These are phyloP conservation scores for Ilyonectria destructans DNA, from an alignment of 2,329 filamentous ascomycete genomes.

Conservation along the genomic window DNA sequence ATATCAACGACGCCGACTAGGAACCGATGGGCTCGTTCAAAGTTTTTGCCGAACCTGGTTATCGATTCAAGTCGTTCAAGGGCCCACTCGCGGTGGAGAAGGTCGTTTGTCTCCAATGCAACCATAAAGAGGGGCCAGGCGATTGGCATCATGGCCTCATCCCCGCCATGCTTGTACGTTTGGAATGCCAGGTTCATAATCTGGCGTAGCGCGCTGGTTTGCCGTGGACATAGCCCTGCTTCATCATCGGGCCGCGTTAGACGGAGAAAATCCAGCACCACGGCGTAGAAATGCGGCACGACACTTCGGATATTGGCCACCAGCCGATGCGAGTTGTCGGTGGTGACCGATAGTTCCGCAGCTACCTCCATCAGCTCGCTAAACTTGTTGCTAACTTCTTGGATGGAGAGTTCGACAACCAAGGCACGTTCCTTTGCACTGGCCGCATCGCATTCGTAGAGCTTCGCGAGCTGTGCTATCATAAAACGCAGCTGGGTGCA, in stretches of 20 bases:
- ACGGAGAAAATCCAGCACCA: slow-evolving; percentile 48
- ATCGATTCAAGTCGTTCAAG: slow-evolving; percentile 51
- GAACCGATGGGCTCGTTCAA: slow-evolving; percentile 51
- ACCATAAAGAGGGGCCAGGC: slow-evolving; percentile 57
- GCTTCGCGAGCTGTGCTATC: slow-evolving; percentile 50
- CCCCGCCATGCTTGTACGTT: slow-evolving; percentile 52
- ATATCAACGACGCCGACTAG: slow-evolving; percentile 44
- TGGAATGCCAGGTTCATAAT: slow-evolving; percentile 54
- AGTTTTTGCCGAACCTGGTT: slow-evolving; percentile 52
- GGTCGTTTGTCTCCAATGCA: slow-evolving; percentile 54
- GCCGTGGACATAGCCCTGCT: slow-evolving; percentile 1
- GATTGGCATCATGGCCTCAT: slow-evolving; percentile 52
- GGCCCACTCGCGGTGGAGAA: slow-evolving; percentile 54
- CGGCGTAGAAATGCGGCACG: slow-evolving; percentile 55
- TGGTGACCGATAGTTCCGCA: slow-evolving; percentile 42
- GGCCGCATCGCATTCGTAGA: slow-evolving; percentile 34
- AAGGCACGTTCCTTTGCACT: slow-evolving; percentile 39
- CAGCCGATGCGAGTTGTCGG: slow-evolving; percentile 50
- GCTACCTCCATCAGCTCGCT: slow-evolving; percentile 49
- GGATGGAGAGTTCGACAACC: slow-evolving; percentile 43
- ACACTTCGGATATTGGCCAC: slow-evolving; percentile 55
- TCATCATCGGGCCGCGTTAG: slow-evolving; percentile 24
- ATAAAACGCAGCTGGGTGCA: slow-evolving; percentile 53
- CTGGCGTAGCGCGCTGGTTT: slow-evolving; percentile 20
- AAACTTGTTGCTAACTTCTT: slow-evolving; percentile 42